Evolutionary conservation across 108 stramenopile species (phyloP).

Genomic region (Fragilaria crotonensis): DNA sequence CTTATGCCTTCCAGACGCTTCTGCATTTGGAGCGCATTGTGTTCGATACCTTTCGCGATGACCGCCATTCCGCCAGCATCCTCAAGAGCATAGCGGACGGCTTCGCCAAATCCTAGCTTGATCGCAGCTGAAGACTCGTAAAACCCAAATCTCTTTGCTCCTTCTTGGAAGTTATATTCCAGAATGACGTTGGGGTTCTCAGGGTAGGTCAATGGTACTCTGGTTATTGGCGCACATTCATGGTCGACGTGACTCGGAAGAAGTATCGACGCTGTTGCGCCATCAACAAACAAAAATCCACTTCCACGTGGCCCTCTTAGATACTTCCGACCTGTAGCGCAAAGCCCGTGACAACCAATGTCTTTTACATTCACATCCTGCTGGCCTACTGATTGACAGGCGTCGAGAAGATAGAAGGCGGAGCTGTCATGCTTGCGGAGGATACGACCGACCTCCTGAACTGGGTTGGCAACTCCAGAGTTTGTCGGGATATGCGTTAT

Average conservation of each 20-base stretch:
- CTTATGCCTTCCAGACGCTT: constrained; percentile 16
- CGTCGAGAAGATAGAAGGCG: constrained; percentile 64
- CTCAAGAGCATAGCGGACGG: constrained; percentile 40
- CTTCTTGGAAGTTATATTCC: constrained; percentile 23
- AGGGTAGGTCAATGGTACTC: constrained; percentile 14
- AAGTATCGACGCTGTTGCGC: constrained; percentile 14
- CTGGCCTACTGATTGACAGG: constrained; percentile 80
- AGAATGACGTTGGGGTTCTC: constrained; percentile 23
- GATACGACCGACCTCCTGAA: constrained; percentile 39
- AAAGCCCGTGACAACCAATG: constrained; percentile 54
- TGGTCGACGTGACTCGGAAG: constrained; percentile 48
- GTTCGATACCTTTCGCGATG: constrained; percentile 21
- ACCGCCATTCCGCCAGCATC: constrained; percentile 23
- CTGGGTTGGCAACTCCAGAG: constrained; percentile 71
- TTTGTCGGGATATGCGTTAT: constrained; percentile 80
- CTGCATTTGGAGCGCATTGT: constrained; percentile 18
- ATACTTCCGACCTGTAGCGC: constrained; percentile 77
- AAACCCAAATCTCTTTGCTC: constrained; percentile 66
- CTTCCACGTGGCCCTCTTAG: constrained; percentile 75
- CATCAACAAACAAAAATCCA: constrained; percentile 62
- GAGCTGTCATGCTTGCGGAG: neutral
- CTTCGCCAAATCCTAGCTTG: constrained; percentile 61
- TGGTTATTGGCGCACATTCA: constrained; percentile 28
- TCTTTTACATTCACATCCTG: constrained; percentile 43
- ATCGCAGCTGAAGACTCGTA: constrained; percentile 64